These are phyloP conservation scores for Infundibulicybe gibba DNA, from an alignment of 768 basidiomycete species.

Conservation along the genomic window DNA sequence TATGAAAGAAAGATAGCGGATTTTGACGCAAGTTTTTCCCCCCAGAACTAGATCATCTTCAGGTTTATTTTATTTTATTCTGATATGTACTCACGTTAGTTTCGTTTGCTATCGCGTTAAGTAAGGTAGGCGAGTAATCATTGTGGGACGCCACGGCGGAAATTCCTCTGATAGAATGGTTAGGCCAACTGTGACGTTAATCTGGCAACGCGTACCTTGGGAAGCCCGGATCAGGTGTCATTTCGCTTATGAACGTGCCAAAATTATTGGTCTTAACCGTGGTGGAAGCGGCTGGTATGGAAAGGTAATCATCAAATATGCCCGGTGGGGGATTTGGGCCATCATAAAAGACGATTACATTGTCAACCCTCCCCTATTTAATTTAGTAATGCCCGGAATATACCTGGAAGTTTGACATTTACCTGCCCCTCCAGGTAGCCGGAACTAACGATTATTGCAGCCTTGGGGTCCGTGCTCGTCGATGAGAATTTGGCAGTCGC, in stretches of 20 bases:
- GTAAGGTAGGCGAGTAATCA: conserved; percentile 21
- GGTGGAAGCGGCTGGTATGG: conserved; percentile 27
- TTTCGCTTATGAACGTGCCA: neutral
- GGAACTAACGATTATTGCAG: conserved; percentile 28
- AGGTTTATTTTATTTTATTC: no score
- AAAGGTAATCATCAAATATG: conserved; percentile 43
- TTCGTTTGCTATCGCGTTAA: conserved; percentile 33
- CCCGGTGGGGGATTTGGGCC: conserved; percentile 38
- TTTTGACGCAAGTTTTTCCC: conserved; percentile 16
- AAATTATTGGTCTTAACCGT: conserved; percentile 27
- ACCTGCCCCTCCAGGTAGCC: conserved; percentile 22
- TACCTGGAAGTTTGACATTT: neutral
- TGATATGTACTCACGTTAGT: conserved; percentile 24
- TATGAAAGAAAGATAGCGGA: conserved; percentile 27
- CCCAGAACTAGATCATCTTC: conserved; percentile 15
- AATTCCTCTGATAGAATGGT: conserved; percentile 8
- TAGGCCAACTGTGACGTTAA: no score
- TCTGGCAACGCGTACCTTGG: no score
- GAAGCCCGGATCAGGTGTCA: no score
- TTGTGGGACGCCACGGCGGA: conserved; percentile 36
- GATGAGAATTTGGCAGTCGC: conserved; percentile 17
- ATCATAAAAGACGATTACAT: conserved; percentile 47
- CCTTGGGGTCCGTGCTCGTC: conserved; percentile 28
- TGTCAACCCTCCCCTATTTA: neutral
- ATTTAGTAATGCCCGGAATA: no score